phyloP scores from a whole-genome alignment of 1,139 yeast genomes.

The Geotrichum klebahnii region DNA sequence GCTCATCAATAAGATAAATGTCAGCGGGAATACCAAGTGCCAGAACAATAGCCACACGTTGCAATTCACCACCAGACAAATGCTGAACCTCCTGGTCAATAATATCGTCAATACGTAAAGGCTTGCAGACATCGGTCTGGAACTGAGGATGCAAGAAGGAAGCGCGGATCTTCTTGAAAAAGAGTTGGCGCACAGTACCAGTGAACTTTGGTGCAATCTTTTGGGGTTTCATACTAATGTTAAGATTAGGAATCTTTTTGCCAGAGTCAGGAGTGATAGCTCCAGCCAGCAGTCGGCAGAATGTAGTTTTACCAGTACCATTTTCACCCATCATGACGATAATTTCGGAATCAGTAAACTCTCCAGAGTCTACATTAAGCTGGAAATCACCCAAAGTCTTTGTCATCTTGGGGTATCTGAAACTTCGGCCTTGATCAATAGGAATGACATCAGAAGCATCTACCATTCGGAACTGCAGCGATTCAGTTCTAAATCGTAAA shows the following conservation, averaged over 20 bases:
- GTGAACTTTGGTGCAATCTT: conserved; percentile 97
- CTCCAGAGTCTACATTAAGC: conserved; percentile 75
- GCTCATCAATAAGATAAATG: conserved; percentile 94
- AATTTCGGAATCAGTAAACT: conserved; percentile 92
- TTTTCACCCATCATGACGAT: conserved; percentile 99
- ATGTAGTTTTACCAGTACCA: conserved; percentile 98
- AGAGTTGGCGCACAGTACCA: conserved; percentile 96
- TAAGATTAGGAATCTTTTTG: conserved; percentile 73
- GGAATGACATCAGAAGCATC: conserved; percentile 70
- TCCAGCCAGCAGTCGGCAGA: conserved; percentile 93
- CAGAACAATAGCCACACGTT: conserved; percentile 95
- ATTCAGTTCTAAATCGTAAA: conserved; percentile 92
- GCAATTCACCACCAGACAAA: conserved; percentile 98
- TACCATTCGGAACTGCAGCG: conserved; percentile 88
- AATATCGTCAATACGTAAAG: conserved; percentile 86
- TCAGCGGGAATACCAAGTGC: conserved; percentile 94
- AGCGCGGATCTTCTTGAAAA: conserved; percentile 92
- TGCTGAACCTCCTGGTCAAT: conserved; percentile 97
- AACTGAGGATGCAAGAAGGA: conserved; percentile 94
- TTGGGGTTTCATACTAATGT: conserved; percentile 97
- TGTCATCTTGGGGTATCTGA: conserved; percentile 71
- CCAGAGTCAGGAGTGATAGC: conserved; percentile 82
- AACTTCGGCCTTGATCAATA: conserved; percentile 74
- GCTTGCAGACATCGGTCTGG: conserved; percentile 96
- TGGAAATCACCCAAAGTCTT: conserved; percentile 96